Conservation (phyloP, 495 filamentous ascomycete species). For the Daldinia vernicosa region DNA sequence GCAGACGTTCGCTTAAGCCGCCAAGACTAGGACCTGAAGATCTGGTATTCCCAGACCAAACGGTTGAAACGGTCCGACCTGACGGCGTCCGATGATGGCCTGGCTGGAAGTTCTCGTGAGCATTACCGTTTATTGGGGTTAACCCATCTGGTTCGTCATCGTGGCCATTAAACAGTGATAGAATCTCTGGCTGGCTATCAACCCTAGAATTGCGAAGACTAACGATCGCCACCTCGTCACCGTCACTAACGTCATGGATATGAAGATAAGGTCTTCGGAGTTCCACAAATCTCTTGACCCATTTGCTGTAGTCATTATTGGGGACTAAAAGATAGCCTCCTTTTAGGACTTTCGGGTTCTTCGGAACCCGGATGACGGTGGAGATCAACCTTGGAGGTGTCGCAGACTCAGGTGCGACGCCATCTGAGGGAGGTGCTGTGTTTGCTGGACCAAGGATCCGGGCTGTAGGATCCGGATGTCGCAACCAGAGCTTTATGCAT, state of each 20-base stretch:
- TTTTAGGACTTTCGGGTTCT: constrained; percentile 79
- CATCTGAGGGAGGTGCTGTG: constrained; percentile 76
- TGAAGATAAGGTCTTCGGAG: constrained; percentile 92
- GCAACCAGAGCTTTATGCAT: constrained; percentile 80
- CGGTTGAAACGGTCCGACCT: constrained; percentile 43
- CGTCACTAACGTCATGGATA: constrained; percentile 80
- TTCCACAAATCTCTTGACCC: constrained; percentile 92
- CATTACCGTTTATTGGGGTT: constrained; percentile 22
- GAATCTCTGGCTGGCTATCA: constrained; percentile 86
- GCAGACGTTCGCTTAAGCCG: constrained; percentile 61
- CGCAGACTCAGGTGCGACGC: constrained; percentile 54
- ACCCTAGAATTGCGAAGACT: constrained; percentile 85
- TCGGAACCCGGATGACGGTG: constrained; percentile 74
- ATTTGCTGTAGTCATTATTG: constrained; percentile 74
- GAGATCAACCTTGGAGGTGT: constrained; percentile 67
- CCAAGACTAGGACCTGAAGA: constrained; percentile 46
- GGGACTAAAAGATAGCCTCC: constrained; percentile 85
- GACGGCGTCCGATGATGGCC: constrained; percentile 47
- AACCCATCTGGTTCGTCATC: constrained; percentile 42
- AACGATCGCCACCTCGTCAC: constrained; percentile 89
- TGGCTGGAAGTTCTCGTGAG: constrained; percentile 37
- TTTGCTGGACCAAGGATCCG: constrained; percentile 79
- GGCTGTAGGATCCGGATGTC: constrained; percentile 75
- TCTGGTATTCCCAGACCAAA: constrained; percentile 46
- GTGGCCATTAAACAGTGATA: constrained; percentile 70